Evolutionary conservation across 2,329 filamentous ascomycete genomes (phyloP), one percentile per base, ranked within the genome.

Genomic region (Fonsecaea erecta): DNA sequence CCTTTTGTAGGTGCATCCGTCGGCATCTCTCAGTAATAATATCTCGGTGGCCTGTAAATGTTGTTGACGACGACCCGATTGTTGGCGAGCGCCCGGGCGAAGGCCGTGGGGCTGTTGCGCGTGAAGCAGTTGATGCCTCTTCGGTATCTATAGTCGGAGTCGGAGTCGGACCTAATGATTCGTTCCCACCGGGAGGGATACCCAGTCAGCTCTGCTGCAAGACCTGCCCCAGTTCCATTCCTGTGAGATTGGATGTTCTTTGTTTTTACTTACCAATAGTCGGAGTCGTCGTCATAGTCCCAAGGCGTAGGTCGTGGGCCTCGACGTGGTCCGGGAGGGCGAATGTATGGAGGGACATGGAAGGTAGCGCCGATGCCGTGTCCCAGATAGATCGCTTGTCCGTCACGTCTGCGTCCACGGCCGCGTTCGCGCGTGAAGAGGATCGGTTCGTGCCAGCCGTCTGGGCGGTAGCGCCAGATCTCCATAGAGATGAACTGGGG

Each of bases 211-310:
- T n/a, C 26, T 53, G 26, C 21, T 24, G n/a, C 9, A 24, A 52
- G 3, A 1, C 14, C 51, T 30, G 4, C 18, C 7, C 24, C 3
- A 34, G 4, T 32, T 12, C 3, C 43, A 7, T 48, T 24, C 6
- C n/a, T n/a, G n/a, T n/a, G 21, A 21, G 7, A 32, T 53, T 3
- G 26, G 30, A 8, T 34, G 5, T 6, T 12, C 8, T n/a, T n/a
- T n/a, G n/a, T n/a, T n/a, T n/a, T n/a, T n/a, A n/a, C 57, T 60
- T 60, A 60, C 57, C 57, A 60, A 52, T 48, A 60, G n/a, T 37
- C 57, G 28, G 40, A 35, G 28, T 60, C 43, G 30, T 32, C 24
- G 30, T 60, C 57, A 35, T 51, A 51, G 57, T 60, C 57, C 57
- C 57, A 60, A 4, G 37, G 21, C 6, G 11, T 18, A 3, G n/a